phyloP scores from a whole-genome alignment of 768 basidiomycete species.

The Epithele typhae region DNA sequence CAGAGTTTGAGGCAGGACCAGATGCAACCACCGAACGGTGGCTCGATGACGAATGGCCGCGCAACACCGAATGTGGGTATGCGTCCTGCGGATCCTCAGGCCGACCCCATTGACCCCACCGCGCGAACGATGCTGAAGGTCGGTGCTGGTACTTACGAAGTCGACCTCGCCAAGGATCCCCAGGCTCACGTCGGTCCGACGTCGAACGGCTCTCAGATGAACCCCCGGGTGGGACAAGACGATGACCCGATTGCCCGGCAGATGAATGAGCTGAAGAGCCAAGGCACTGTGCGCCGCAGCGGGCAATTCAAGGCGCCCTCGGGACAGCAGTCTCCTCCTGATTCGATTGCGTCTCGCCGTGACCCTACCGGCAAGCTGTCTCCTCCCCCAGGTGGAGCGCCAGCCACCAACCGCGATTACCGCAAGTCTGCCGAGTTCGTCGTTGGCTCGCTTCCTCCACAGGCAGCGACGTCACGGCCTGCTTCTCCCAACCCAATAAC shows the following conservation, averaged over 20 bases:
- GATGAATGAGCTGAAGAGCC: slow-evolving; percentile 46
- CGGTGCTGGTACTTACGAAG: slow-evolving; percentile 58
- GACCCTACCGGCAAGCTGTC: slow-evolving; percentile 27
- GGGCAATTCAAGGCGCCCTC: slow-evolving; percentile 14
- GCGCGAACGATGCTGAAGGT: slow-evolving; percentile 64
- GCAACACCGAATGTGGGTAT: slow-evolving; percentile 7
- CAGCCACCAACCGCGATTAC: slow-evolving; percentile 49
- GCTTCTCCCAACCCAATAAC: slow-evolving; percentile 68
- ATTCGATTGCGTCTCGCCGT: slow-evolving; percentile 6
- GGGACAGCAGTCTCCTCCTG: slow-evolving; percentile 14
- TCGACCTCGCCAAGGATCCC: slow-evolving; percentile 22
- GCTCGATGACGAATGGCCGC: slow-evolving; percentile 8
- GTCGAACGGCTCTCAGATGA: background rate
- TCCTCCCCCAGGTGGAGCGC: slow-evolving; percentile 31
- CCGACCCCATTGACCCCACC: slow-evolving; percentile 60
- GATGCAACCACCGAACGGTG: slow-evolving; percentile 7
- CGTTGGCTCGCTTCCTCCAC: slow-evolving; percentile 67
- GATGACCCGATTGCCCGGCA: slow-evolving; percentile 64
- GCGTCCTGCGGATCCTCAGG: slow-evolving; percentile 38
- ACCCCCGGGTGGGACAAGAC: slow-evolving; percentile 30
- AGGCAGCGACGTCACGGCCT: slow-evolving; percentile 58
- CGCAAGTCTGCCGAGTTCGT: slow-evolving; percentile 71
- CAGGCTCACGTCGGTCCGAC: slow-evolving; percentile 19
- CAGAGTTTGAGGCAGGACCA: slow-evolving; percentile 17
- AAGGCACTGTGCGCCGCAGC: slow-evolving; percentile 43